Base-by-base conservation (phyloP, 2,329 filamentous ascomycete species). In the Dactylellina leptospora region DNA sequence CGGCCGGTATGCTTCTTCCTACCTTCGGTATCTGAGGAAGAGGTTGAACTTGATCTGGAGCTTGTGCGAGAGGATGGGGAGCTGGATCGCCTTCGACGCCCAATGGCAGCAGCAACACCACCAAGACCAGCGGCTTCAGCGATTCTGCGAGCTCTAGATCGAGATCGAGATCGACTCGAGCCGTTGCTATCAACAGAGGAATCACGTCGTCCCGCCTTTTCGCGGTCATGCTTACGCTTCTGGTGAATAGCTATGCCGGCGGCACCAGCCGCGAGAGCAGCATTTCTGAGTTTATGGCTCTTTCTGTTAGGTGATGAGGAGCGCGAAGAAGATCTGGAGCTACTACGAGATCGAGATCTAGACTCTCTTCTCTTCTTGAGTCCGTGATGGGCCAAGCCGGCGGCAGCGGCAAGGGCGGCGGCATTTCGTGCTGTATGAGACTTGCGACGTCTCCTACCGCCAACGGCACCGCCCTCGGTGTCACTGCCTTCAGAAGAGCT, bases 401-500 rank as follows among this genome's bases (percentile, higher is more conserved):
- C 54, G 4, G 69, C 69, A 4, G 54, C 60, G 4, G 69, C 69
- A 47, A 60, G 50, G 11, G 69, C 69, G 10, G 61, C 69, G 8
- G 69, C 69, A 47, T 73, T 73, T 25, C 69, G 51, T 8, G 56
- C 69, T 9, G 38, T 60, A 23, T 68, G 69, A 2, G 60, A 68
- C 38, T 55, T 66, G 10, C 61, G 61, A 50, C 62, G 69, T 22
- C 56, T 54, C 9, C 66, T 56, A 47, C 36, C n/a, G n/a, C n/a
- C n/a, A n/a, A n/a, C n/a, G n/a, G n/a, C n/a, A n/a, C 22, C 28
- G 16, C 51, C 69, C 38, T 47, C 69, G 22, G 69, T 72, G 23
- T 72, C 68, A 30, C 68, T 72, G 18, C 68, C 60, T 16, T 73
- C 60, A 18, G 69, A 73, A 20, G 69, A 73, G 45, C 68, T 72